These are phyloP conservation scores for Pelargonium nanum DNA, from an alignment of 345 rosid species.

Conservation along the genomic window DNA sequence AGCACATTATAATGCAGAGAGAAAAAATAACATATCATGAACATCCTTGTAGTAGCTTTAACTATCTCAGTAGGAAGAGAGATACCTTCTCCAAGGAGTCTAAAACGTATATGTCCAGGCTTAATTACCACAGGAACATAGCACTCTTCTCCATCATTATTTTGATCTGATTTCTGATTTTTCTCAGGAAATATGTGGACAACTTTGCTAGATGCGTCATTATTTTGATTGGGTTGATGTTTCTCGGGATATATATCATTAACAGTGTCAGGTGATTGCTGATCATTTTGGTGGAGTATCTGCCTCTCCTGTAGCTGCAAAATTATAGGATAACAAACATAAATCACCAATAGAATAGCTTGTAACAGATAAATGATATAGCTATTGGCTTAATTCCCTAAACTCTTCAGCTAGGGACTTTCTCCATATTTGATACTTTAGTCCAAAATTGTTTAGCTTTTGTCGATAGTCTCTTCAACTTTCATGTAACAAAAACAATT, in stretches of 20 bases:
- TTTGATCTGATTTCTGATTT: slow-evolving; percentile 18
- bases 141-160: slow-evolving; percentile 31
- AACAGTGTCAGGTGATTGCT: slow-evolving; percentile 26
- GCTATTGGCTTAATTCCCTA: no score
- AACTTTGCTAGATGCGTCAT: background rate
- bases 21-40: background rate
- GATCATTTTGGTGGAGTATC: slow-evolving; percentile 21
- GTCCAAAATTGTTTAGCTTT: no score
- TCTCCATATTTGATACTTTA: no score
- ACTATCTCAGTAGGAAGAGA: background rate
- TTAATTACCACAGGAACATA: slow-evolving; percentile 62
- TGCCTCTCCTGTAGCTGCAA: slow-evolving; percentile 39
- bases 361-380: background rate
- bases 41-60: background rate
- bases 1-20: background rate
- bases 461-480: no score
- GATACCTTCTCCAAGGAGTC: slow-evolving; percentile 48
- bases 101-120: slow-evolving; percentile 94
- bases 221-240: slow-evolving; percentile 13
- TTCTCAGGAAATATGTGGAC: slow-evolving; percentile 6
- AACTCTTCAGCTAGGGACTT: no score
- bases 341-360: background rate
- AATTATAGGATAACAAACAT: background rate
- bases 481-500: no score
- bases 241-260: slow-evolving; percentile 20